Evolutionary conservation across 768 basidiomycete species (phyloP).

Genomic region (Fistulinella prunicolor): DNA sequence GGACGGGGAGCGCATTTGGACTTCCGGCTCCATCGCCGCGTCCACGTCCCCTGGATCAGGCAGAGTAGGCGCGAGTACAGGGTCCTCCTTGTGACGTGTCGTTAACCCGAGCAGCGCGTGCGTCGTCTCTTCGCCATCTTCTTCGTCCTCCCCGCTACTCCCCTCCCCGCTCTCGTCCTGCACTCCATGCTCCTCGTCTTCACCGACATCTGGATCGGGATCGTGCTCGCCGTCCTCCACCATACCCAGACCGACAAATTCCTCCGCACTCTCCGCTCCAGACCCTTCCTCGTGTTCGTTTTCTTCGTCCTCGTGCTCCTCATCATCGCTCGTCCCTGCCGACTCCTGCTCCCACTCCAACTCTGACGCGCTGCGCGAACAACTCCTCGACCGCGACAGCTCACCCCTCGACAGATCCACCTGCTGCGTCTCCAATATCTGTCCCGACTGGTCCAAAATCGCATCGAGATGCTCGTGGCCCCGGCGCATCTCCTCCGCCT

Average conservation of each 20-base stretch:
- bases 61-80: not conserved
- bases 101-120: conserved; percentile 25
- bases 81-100: conserved; percentile 2
- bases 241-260: conserved; percentile 35
- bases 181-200: conserved; percentile 7
- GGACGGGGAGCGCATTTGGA: conserved; percentile 8
- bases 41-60: conserved; percentile 1
- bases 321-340: conserved; percentile 18
- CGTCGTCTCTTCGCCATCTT: conserved; percentile 27
- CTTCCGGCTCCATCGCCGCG: not conserved
- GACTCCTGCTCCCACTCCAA: conserved; percentile 22
- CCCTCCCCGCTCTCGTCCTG: conserved; percentile 39
- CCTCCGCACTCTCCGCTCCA: conserved; percentile 32
- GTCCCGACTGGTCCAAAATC: conserved; percentile 85
- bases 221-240: conserved; percentile 12
- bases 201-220: not conserved
- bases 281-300: conserved; percentile 23
- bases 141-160: conserved; percentile 37
- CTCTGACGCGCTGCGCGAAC: conserved; percentile 50
- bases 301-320: conserved; percentile 19
- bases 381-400: conserved; percentile 47
- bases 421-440: conserved; percentile 82
- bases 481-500: conserved; percentile 73
- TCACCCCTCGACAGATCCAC: conserved; percentile 58
- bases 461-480: conserved; percentile 88